phyloP scores from a whole-genome alignment of 805 yeast species.

The Saccharomyces kudriavzevii region DNA sequence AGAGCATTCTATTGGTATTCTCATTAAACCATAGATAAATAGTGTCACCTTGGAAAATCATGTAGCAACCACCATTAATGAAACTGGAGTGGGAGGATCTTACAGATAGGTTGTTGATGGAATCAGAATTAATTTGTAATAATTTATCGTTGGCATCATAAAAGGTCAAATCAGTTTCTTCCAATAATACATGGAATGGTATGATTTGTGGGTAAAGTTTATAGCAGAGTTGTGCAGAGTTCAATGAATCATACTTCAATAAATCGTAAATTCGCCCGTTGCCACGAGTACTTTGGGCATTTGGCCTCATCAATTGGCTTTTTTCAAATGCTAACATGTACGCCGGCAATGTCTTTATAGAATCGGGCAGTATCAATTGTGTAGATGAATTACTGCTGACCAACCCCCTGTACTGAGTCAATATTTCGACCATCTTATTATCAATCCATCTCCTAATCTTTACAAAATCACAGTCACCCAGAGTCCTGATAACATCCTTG shows the following conservation, averaged over 20 bases:
- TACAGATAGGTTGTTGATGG: constrained; percentile 44
- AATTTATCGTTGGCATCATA: constrained; percentile 35
- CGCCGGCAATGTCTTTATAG: constrained; percentile 63
- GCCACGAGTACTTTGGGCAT: constrained; percentile 35
- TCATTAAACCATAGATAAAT: constrained; percentile 62
- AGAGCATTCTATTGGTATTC: constrained; percentile 54
- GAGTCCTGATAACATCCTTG: constrained; percentile 38
- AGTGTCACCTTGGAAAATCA: constrained; percentile 60
- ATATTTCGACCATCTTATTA: constrained; percentile 45
- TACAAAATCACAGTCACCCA: constrained; percentile 37
- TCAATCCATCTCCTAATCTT: constrained; percentile 47
- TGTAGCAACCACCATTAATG: constrained; percentile 67
- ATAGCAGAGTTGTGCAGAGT: constrained; percentile 45
- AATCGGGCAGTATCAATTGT: constrained; percentile 74
- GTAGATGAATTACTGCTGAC: constrained; percentile 42
- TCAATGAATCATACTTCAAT: constrained; percentile 40
- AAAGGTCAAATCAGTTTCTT: constrained; percentile 46
- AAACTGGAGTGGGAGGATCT: constrained; percentile 28
- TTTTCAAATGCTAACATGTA: constrained; percentile 64
- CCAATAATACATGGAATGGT: constrained; percentile 55
- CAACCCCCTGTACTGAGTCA: constrained; percentile 48
- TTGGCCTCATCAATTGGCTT: constrained; percentile 45
- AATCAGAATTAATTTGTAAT: constrained; percentile 31
- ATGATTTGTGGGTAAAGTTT: constrained; percentile 75
- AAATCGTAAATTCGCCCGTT: constrained; percentile 54